Evolutionary conservation across 2,329 filamentous ascomycete genomes (phyloP).

Genomic region (Alternaria burnsii): DNA sequence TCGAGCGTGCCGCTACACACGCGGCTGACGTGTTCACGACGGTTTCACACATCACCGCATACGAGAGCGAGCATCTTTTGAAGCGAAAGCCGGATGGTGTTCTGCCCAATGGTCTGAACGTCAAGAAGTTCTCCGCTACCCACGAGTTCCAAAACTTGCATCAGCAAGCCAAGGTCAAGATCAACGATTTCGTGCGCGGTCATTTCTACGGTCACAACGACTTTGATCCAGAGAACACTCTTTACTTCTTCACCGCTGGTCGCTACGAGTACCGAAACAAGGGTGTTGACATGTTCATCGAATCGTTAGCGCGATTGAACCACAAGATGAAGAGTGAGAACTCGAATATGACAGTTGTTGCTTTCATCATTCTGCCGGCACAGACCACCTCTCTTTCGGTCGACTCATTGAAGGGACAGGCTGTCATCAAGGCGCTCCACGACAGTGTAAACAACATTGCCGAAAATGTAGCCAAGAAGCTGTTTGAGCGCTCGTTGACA

Average conservation of each 20-base stretch:
- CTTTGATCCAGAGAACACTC: constrained; percentile 93
- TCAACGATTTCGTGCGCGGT: constrained; percentile 95
- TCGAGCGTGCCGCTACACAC: constrained; percentile 92
- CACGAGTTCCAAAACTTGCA: constrained; percentile 99
- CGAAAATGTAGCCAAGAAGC: constrained; percentile 86
- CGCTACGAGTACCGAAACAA: constrained; percentile 99
- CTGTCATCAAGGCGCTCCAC: constrained; percentile 93
- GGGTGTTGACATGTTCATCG: constrained; percentile 99
- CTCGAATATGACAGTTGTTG: constrained; percentile 92
- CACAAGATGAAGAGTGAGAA: constrained; percentile 85
- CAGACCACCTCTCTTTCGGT: constrained; percentile 95
- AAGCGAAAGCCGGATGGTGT: constrained; percentile 98
- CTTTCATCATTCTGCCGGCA: constrained; percentile 98
- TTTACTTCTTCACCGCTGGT: constrained; percentile 97
- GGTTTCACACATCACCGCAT: constrained; percentile 97
- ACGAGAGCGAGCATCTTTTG: constrained; percentile 95
- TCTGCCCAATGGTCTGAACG: constrained; percentile 94
- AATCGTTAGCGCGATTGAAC: constrained; percentile 92
- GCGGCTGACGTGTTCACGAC: constrained; percentile 97
- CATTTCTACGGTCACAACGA: constrained; percentile 99
- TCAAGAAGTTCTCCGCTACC: constrained; percentile 97
- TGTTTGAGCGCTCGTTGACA: constrained; percentile 92
- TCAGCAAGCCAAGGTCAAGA: constrained; percentile 95
- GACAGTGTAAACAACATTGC: constrained; percentile 95
- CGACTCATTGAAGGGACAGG: constrained; percentile 94